Evolutionary conservation across 345 rosid species (phyloP).

Genomic region (Gossypium stocksii): DNA sequence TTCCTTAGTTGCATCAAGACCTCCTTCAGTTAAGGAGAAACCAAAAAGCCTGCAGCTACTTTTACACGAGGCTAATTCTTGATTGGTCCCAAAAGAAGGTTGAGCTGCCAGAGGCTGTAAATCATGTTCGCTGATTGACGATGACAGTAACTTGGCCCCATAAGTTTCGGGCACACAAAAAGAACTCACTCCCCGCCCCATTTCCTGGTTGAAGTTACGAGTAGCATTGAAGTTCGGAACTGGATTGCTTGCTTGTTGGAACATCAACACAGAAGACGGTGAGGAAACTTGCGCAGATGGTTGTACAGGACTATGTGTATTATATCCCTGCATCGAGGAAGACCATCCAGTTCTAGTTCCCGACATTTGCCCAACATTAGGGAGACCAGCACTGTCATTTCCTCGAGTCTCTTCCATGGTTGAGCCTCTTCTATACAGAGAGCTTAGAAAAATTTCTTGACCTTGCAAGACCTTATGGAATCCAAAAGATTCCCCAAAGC

Average conservation of each 20-base stretch:
- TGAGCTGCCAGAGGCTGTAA: constrained; percentile 26
- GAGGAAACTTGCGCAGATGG: constrained; percentile 51
- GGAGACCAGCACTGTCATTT: constrained; percentile 37
- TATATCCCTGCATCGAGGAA: constrained; percentile 36
- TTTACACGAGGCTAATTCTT: constrained; percentile 51
- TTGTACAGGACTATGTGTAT: constrained; percentile 22
- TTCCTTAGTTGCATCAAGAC: constrained; percentile 29
- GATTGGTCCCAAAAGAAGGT: constrained; percentile 25
- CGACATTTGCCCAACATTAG: constrained; percentile 34
- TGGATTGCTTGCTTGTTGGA: constrained; percentile 43
- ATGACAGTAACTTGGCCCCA: constrained; percentile 21
- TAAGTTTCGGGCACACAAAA: constrained; percentile 17
- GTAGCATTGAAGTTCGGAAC: constrained; percentile 13
- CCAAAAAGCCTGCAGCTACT: constrained; percentile 94
- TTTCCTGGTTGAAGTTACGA: constrained; percentile 17
- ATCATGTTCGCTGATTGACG: constrained; percentile 5
- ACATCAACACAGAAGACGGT: constrained; percentile 73
- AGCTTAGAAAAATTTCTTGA: constrained; percentile 78
- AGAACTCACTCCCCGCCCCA: constrained; percentile 19
- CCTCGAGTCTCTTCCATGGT: constrained; percentile 30
- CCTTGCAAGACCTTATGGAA: constrained; percentile 98
- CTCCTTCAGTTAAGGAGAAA: constrained; percentile 72
- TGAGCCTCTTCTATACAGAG: constrained; percentile 32
- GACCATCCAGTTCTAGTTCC: constrained; percentile 57
- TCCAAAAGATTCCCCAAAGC: constrained; percentile 59